These are phyloP conservation scores for Circinella umbellata DNA, from an alignment of 371 early-diverging fungal genomes.

Conservation along the genomic window DNA sequence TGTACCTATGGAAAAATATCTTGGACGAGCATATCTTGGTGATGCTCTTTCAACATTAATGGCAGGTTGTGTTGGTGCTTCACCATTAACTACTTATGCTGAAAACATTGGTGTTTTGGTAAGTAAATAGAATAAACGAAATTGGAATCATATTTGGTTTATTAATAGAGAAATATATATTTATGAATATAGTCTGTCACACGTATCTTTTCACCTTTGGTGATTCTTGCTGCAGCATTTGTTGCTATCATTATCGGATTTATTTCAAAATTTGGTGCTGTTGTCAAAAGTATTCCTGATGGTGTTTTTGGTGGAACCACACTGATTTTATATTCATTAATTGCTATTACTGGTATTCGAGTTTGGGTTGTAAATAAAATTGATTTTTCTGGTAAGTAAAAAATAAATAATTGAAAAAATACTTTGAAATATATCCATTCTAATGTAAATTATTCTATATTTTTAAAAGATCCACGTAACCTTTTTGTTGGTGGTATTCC, in stretches of 20 bases:
- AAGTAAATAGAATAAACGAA: neutral
- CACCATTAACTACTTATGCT: slow-evolving; percentile 62
- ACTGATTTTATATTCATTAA: slow-evolving; percentile 59
- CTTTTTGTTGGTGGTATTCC: slow-evolving; percentile 59
- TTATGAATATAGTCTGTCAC: slow-evolving; percentile 40
- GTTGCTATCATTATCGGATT: slow-evolving; percentile 62
- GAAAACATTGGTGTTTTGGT: slow-evolving; percentile 64
- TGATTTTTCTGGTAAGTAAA: slow-evolving; percentile 41
- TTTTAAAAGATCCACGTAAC: slow-evolving; percentile 44
- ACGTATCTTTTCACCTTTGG: slow-evolving; percentile 58
- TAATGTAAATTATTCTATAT: no score
- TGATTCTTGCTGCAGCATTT: slow-evolving; percentile 57
- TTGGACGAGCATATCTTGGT: slow-evolving; percentile 61
- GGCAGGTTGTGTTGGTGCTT: slow-evolving; percentile 53
- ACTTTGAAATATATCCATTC: no score
- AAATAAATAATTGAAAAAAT: no score
- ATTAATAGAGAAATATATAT: neutral
- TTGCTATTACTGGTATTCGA: slow-evolving; percentile 64
- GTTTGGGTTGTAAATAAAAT: slow-evolving; percentile 63
- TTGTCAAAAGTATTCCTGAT: slow-evolving; percentile 59
- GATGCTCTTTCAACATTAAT: slow-evolving; percentile 63
- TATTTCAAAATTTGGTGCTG: slow-evolving; percentile 64
- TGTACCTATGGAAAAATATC: slow-evolving; percentile 46
- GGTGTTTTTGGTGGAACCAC: slow-evolving; percentile 65
- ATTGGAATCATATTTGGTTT: no score